Percentiles rank a stretch among this genome's conserved stretches.
Conservation (phyloP, 2,329 filamentous ascomycete genomes). For the Didymella pinodella region DNA sequence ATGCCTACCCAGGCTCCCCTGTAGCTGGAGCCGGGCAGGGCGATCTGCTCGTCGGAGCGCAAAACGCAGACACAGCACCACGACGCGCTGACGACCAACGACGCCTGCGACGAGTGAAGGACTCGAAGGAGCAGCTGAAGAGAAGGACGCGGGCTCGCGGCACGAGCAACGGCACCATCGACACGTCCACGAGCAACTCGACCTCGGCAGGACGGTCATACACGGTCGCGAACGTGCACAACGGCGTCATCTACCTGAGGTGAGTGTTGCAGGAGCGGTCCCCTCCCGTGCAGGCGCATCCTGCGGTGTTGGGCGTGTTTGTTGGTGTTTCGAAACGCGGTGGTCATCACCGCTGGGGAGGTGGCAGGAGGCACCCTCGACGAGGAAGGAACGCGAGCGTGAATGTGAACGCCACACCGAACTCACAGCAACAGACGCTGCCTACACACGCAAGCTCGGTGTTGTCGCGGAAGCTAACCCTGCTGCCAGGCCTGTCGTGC, state of each 20-base stretch:
- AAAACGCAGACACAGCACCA: constrained; percentile 37
- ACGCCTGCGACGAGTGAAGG: constrained; percentile 48
- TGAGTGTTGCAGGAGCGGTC: constrained; percentile 34
- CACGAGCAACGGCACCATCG: constrained; percentile 45
- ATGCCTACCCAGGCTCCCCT: constrained; percentile 41
- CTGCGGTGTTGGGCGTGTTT: not conserved
- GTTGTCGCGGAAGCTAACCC: constrained; percentile 6
- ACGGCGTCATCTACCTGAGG: constrained; percentile 59
- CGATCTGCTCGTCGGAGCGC: constrained; percentile 36
- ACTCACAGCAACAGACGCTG: constrained; percentile 13
- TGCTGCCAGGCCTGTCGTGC: constrained; percentile 46
- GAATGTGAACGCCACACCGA: not conserved
- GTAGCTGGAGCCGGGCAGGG: constrained; percentile 33
- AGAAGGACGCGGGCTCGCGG: constrained; percentile 42
- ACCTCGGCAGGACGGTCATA: constrained; percentile 51
- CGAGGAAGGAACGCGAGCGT: constrained; percentile 2
- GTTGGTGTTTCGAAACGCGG: constrained; percentile 6
- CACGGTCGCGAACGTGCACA: constrained; percentile 58
- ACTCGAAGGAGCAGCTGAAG: constrained; percentile 50
- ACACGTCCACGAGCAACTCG: constrained; percentile 37
- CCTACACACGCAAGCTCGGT: not conserved
- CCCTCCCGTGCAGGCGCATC: not conserved
- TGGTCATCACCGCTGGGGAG: constrained; percentile 8
- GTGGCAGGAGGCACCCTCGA: constrained; percentile 2
- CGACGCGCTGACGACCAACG: constrained; percentile 41